Evolutionary conservation across 164 flowering plant species (phyloP), one percentile per base, ranked within the genome.

Genomic region (grape (Vitis vinifera)): DNA sequence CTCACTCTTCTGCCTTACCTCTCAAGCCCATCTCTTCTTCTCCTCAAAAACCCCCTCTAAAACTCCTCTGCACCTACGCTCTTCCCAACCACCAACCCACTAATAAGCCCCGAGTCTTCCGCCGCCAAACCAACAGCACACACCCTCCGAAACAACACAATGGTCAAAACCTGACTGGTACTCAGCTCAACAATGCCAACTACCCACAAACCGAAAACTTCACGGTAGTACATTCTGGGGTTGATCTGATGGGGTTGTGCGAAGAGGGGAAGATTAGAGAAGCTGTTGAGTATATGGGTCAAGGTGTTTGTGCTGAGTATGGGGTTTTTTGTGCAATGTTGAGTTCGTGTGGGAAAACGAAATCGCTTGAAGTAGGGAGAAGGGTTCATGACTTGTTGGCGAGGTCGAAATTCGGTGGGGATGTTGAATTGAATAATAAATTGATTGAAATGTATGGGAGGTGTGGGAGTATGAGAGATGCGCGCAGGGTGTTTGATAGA

Each of bases 401-500:
- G 23, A 44, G 59, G 47, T 77, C 84, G 8, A 49, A 52, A 0
- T 81, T 72, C 44, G 44, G 61, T 4, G 53, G 64, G 10, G 76
- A 78, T 70, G 19, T 65, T 31, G 76, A 75, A 14, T 72, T 84
- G 83, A 74, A 69, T 65, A 71, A 73, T 55, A 75, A 69, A 16
- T 59, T 82, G 71, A 66, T 82, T 9, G 73, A 65, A 10, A 73
- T 79, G 78, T 84, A 79, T 52, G 62, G 51, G 0, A 71, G 27
- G 16, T 76, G 79, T 58, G 81, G 83, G 52, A 74, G 77, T 59
- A 55, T 76, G 77, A 76, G 50, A 67, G 73, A 74, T 65, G 89
- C 86, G 1, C 79, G 80, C 30, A 51, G 63, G 56, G 84, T 82
- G 80, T 85, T 85, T 37, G 87, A 85, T 74, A 53, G 64, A 76